phyloP scores from a whole-genome alignment of 495 filamentous ascomycete species.

The Choiromyces venosus region DNA sequence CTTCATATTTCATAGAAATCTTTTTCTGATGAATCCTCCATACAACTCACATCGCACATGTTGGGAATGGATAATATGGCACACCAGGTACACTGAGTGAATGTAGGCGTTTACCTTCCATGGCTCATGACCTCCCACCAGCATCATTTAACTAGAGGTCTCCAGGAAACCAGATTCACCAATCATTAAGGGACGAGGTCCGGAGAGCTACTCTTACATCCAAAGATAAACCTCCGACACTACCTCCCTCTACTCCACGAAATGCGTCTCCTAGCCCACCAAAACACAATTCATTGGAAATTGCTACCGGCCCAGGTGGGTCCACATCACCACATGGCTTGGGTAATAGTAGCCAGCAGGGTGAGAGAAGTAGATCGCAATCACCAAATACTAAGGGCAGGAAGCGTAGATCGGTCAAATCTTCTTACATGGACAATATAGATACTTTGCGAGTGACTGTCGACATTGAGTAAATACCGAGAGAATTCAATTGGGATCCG shows the following conservation, averaged over 20 bases:
- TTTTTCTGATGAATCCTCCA: no score
- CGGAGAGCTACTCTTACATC: conserved; percentile 32
- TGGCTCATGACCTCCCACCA: no score
- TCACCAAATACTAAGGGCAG: conserved; percentile 49
- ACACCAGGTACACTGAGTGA: no score
- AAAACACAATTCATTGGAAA: conserved; percentile 26
- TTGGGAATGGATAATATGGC: no score
- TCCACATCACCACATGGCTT: conserved; percentile 18
- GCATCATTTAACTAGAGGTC: no score
- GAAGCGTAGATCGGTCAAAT: conserved; percentile 65
- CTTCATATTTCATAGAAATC: no score
- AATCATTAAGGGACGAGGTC: no score
- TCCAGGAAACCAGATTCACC: no score
- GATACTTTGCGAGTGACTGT: conserved; percentile 43
- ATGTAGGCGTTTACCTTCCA: no score
- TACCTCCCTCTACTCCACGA: conserved; percentile 14
- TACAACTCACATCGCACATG: no score
- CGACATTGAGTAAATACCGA: conserved; percentile 70
- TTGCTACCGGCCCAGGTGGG: conserved; percentile 10
- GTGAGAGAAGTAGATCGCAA: conserved; percentile 28
- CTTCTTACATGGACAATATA: conserved; percentile 45
- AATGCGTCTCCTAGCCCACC: conserved; percentile 19
- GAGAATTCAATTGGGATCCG: conserved; percentile 87
- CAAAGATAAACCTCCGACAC: conserved; percentile 25
- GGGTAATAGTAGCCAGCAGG: conserved; percentile 21